Conservation (phyloP, 371 early-diverging fungal species). For the Mucor sp. region DNA sequence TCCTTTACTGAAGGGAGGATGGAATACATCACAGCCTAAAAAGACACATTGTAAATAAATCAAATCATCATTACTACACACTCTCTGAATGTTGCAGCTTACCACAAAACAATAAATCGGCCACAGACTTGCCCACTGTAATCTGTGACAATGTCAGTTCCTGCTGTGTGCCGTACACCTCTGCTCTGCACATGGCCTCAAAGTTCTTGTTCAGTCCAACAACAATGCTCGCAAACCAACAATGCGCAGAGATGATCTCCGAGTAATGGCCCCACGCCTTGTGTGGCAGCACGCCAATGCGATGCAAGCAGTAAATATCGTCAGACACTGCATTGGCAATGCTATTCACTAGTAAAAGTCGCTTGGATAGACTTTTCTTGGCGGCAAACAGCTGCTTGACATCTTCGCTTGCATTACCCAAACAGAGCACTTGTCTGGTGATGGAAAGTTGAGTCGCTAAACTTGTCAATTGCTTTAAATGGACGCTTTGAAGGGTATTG, state of each 20-base stretch:
- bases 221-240: constrained; percentile 60
- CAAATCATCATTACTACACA: not conserved
- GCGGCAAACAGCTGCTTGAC: constrained; percentile 12
- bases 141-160: constrained; percentile 43
- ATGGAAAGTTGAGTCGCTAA: constrained; percentile 69
- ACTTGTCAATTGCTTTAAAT: constrained; percentile 41
- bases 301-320: constrained; percentile 70
- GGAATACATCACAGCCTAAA: constrained; percentile 66
- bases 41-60: constrained; percentile 4
- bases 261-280: constrained; percentile 38
- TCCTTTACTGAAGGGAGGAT: constrained; percentile 61
- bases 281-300: constrained; percentile 61
- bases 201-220: constrained; percentile 25
- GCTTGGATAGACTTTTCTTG: not conserved
- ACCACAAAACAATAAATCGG: constrained; percentile 67
- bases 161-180: not conserved
- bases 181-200: not conserved
- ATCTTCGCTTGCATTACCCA: constrained; percentile 67
- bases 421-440: constrained; percentile 72
- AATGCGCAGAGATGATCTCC: constrained; percentile 49
- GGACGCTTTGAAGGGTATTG: constrained; percentile 8
- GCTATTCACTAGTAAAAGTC: constrained; percentile 22
- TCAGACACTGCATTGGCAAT: constrained; percentile 69
- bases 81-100: constrained; percentile 14
- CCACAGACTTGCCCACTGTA: constrained; percentile 47